These are phyloP conservation scores for Syzygium oleosum DNA, from an alignment of 345 rosid genomes.

Conservation along the genomic window DNA sequence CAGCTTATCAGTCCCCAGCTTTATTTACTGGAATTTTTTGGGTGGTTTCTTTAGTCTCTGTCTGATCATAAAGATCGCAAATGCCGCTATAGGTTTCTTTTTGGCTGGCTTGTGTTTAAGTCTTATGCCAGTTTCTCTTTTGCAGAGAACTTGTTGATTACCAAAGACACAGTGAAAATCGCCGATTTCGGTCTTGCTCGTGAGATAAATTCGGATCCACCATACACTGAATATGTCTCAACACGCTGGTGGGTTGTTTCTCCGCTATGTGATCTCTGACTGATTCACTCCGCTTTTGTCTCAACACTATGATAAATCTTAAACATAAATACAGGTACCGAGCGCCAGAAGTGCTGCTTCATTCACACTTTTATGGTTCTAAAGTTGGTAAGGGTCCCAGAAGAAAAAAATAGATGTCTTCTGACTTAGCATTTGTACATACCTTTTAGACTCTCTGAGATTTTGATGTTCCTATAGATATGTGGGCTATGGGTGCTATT, in stretches of 20 bases:
- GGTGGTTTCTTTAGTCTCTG: neutral
- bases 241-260: constrained; percentile 27
- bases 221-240: constrained; percentile 25
- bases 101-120: neutral
- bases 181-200: constrained; percentile 44
- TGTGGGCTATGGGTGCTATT: constrained; percentile 56
- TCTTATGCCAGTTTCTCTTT: neutral
- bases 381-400: constrained; percentile 28
- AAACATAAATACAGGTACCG: constrained; percentile 22
- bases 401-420: neutral
- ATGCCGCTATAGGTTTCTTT: neutral
- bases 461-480: constrained; percentile 15
- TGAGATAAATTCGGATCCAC: constrained; percentile 28
- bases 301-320: neutral
- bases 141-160: constrained; percentile 32
- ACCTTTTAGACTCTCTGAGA: neutral
- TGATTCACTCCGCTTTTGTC: neutral
- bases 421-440: neutral
- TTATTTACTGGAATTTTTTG: neutral
- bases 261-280: neutral
- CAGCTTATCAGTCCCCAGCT: neutral
- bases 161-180: constrained; percentile 21
- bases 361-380: constrained; percentile 11
- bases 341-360: constrained; percentile 40
- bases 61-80: neutral